Evolutionary conservation across 306 rosid genomes (phyloP).

Genomic region (Dalbergia cultrata): DNA sequence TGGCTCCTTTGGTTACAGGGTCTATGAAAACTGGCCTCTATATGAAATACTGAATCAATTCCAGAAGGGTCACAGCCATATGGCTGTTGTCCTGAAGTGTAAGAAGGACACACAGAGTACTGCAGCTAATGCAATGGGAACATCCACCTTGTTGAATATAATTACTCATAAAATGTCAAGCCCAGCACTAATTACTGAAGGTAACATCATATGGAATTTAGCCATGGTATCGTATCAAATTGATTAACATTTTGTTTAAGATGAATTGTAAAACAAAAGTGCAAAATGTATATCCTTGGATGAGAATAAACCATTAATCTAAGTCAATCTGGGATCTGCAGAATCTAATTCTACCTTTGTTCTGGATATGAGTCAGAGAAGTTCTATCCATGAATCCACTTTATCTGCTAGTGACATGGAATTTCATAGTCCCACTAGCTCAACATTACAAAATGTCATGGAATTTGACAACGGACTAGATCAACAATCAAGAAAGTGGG

Average conservation of each 20-base stretch:
- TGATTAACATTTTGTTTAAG: background rate
- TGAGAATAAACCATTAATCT: conserved; percentile 14
- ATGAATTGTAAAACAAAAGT: background rate
- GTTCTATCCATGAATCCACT: conserved; percentile 37
- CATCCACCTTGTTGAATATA: conserved; percentile 37
- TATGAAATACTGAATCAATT: conserved; percentile 81
- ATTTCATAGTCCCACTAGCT: conserved; percentile 35
- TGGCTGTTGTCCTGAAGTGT: conserved; percentile 76
- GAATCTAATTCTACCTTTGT: conserved; percentile 41
- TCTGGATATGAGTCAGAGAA: conserved; percentile 44
- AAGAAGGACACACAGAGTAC: conserved; percentile 40
- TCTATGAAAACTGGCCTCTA: conserved; percentile 75
- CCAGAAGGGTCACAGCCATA: conserved; percentile 80
- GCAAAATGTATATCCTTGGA: background rate
- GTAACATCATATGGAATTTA: conserved; percentile 41
- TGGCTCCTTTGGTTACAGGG: conserved; percentile 55
- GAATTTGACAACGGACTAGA: conserved; percentile 35
- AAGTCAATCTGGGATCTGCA: conserved; percentile 28
- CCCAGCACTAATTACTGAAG: conserved; percentile 37
- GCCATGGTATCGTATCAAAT: background rate
- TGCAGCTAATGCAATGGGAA: conserved; percentile 34
- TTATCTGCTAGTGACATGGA: conserved; percentile 41
- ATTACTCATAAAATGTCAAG: conserved; percentile 40
- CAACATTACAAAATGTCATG: conserved; percentile 44
- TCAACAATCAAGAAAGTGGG: conserved; percentile 38